A percentile compares a stretch with the other conserved stretches of the same genome.
Evolutionary conservation across 2,329 filamentous ascomycete species (phyloP).

Genomic region (Exophiala calicioides): DNA sequence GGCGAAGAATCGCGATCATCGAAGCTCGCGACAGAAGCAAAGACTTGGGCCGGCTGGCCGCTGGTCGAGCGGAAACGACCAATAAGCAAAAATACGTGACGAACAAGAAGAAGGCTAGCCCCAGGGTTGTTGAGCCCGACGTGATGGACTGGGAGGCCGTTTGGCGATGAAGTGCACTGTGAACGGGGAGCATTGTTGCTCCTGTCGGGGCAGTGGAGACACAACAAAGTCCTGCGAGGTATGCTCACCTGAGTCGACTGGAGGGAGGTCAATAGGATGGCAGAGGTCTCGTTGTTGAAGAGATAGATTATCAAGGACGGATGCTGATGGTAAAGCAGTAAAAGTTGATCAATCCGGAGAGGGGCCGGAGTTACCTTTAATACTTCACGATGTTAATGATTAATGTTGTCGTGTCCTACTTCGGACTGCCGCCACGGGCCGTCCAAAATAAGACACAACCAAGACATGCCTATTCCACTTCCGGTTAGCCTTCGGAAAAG

Average conservation of each 20-base stretch:
- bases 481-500: slow-evolving; percentile 10
- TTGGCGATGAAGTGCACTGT: slow-evolving; percentile 1
- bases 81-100: not conserved
- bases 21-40: not conserved
- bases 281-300: too few species aligned
- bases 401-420: too few species aligned
- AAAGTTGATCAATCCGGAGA: too few species aligned
- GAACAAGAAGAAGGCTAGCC: not conserved
- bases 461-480: slow-evolving; percentile 14
- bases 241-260: too few species aligned
- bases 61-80: not conserved
- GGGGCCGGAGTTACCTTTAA: too few species aligned
- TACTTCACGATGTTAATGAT: too few species aligned
- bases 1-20: slow-evolving; percentile 12
- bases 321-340: too few species aligned
- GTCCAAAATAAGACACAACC: slow-evolving; percentile 21
- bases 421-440: too few species aligned
- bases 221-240: too few species aligned
- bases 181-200: not conserved
- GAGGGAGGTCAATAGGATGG: too few species aligned
- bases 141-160: slow-evolving; percentile 5
- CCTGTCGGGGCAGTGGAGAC: too few species aligned
- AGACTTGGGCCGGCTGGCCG: not conserved
- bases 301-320: too few species aligned
- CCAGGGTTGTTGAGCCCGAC: not conserved